Percentiles rank a stretch among this genome's conserved stretches.
These are phyloP conservation scores for Colletotrichum simmondsii DNA, from an alignment of 2,329 filamentous ascomycete genomes.

Conservation along the genomic window DNA sequence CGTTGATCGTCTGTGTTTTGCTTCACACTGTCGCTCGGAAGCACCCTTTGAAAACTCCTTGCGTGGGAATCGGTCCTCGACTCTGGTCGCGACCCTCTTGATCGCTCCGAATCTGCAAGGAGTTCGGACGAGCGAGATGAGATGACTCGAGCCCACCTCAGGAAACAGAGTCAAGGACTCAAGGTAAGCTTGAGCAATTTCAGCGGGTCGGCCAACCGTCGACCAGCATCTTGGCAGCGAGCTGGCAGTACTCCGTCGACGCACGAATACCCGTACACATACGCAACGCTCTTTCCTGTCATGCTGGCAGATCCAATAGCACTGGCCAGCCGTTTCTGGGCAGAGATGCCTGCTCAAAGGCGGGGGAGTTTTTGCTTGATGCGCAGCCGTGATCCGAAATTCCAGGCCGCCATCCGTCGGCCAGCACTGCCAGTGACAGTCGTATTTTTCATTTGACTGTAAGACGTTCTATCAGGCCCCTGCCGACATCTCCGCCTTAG, in stretches of 20 bases:
- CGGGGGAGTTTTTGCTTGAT: slow-evolving; percentile 12
- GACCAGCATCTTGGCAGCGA: neutral
- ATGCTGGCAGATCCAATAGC: neutral
- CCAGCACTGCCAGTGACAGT: neutral
- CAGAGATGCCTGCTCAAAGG: neutral
- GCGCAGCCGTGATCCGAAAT: slow-evolving; percentile 25
- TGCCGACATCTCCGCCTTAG: slow-evolving; percentile 3
- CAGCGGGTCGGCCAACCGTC: slow-evolving; percentile 2
- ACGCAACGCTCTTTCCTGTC: slow-evolving; percentile 9
- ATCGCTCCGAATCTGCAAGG: slow-evolving; percentile 24
- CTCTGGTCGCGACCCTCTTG: neutral
- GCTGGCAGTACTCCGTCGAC: slow-evolving; percentile 3
- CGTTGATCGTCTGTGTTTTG: slow-evolving; percentile 2
- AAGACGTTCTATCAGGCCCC: slow-evolving; percentile 3
- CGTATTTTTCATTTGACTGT: slow-evolving; percentile 24
- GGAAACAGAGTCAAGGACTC: slow-evolving; percentile 12
- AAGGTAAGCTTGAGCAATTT: slow-evolving; percentile 20
- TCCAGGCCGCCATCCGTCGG: slow-evolving; percentile 23
- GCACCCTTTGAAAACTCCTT: neutral
- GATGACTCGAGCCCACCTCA: slow-evolving; percentile 16
- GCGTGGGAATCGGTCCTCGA: neutral
- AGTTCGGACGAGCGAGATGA: slow-evolving; percentile 33
- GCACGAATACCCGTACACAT: neutral
- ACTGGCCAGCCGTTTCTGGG: slow-evolving; percentile 4
- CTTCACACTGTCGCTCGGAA: neutral